Percentiles rank a stretch among this genome's conserved stretches.
Conservation (phyloP, 129 eudicot genomes). For the Solidago caesia region DNA sequence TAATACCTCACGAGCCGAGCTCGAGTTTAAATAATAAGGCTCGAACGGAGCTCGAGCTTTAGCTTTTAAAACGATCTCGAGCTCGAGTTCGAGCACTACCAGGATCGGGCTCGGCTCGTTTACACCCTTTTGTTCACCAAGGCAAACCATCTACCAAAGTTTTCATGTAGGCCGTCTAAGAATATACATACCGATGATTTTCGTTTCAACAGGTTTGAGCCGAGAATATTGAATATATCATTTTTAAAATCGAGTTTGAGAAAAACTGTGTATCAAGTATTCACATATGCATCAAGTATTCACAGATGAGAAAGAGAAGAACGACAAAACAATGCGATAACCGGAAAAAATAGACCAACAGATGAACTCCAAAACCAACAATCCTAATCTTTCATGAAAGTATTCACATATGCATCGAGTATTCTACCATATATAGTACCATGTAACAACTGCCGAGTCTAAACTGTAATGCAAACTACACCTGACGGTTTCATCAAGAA, state of each 20-base stretch:
- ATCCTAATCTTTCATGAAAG: not conserved
- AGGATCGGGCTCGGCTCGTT: too few relatives aligned
- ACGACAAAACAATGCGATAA: not conserved
- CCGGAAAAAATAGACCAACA: not conserved
- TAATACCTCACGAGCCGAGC: too few relatives aligned
- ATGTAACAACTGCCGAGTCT: not conserved
- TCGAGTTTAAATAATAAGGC: too few relatives aligned
- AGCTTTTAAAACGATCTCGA: too few relatives aligned
- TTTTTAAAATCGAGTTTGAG: not conserved
- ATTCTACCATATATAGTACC: conserved; percentile 7
- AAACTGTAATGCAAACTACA: not conserved
- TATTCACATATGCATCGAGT: conserved; percentile 14
- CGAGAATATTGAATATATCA: too few relatives aligned
- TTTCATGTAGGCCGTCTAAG: too few relatives aligned
- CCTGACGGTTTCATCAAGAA: not conserved
- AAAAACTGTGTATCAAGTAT: not conserved
- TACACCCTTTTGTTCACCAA: too few relatives aligned
- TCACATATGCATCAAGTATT: not conserved
- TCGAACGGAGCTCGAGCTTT: too few relatives aligned
- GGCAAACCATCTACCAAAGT: too few relatives aligned
- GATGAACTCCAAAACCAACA: not conserved
- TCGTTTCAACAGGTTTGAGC: too few relatives aligned
- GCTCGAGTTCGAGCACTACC: too few relatives aligned
- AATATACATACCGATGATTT: too few relatives aligned
- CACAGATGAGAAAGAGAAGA: not conserved